Conservation (phyloP, 257 asterid genomes). For the Penstemon davidsonii region DNA sequence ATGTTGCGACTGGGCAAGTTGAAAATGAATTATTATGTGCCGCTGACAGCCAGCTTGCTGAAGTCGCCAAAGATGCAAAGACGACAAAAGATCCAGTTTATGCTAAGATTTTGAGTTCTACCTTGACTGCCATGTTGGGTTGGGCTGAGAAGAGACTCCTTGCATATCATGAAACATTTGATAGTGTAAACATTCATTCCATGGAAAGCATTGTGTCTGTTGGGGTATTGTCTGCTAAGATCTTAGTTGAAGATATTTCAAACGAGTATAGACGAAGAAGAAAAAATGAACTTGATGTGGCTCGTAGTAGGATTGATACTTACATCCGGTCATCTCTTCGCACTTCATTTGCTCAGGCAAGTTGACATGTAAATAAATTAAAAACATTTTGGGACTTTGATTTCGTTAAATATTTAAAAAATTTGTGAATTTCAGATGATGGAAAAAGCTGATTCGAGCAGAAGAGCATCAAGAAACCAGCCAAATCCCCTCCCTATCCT, state of each 20-base stretch:
- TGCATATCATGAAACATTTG: conserved; percentile 96
- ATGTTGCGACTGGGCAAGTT: conserved; percentile 83
- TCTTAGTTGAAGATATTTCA: conserved; percentile 92
- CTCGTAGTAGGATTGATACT: conserved; percentile 90
- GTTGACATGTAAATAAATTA: conserved; percentile 31
- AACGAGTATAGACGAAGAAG: conserved; percentile 92
- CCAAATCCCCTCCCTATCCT: conserved; percentile 91
- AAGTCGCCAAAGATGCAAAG: conserved; percentile 91
- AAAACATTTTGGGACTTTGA: background rate
- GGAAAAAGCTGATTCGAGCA: conserved; percentile 97
- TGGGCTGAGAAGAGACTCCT: conserved; percentile 99
- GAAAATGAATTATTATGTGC: conserved; percentile 75
- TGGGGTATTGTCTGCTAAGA: conserved; percentile 84
- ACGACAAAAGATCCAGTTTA: conserved; percentile 71
- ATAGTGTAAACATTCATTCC: conserved; percentile 66
- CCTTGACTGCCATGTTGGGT: conserved; percentile 88
- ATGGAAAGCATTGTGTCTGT: conserved; percentile 87
- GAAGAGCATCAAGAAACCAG: conserved; percentile 86
- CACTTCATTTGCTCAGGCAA: conserved; percentile 99
- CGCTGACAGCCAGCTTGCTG: conserved; percentile 80
- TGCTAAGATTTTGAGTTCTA: conserved; percentile 75
- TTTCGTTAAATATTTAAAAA: conserved; percentile 19
- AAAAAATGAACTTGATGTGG: conserved; percentile 87
- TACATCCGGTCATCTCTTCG: conserved; percentile 95
- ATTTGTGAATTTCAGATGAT: conserved; percentile 56